Conservation (phyloP, 1,284 basidiomycete genomes). For the Trametes sp. region DNA sequence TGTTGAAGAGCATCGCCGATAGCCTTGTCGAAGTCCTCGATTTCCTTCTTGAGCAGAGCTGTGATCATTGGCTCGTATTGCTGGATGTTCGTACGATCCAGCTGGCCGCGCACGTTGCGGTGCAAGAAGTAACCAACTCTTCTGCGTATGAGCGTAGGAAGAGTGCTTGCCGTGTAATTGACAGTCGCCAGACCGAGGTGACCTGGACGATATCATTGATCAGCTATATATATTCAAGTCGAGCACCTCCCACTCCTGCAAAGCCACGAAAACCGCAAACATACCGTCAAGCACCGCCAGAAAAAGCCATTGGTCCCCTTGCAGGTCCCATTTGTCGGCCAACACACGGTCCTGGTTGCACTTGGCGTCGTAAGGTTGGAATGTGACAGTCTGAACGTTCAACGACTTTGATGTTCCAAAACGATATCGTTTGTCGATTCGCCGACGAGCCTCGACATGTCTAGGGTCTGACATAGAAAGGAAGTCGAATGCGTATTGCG, state of each 20-base stretch:
- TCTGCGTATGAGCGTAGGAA: no score
- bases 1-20: conserved; percentile 1
- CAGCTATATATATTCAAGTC: no score
- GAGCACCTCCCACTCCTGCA: no score
- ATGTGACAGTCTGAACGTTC: conserved; percentile 10
- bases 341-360: conserved; percentile 11
- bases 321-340: conserved; percentile 6
- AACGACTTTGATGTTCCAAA: background rate
- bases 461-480: no score
- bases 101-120: no score
- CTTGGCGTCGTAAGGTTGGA: conserved; percentile 8
- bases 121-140: no score
- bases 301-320: conserved; percentile 8
- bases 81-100: background rate
- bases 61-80: no score
- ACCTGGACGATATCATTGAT: no score
- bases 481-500: no score
- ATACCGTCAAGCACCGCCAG: background rate
- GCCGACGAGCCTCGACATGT: background rate
- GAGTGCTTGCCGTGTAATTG: background rate
- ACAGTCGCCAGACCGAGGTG: background rate
- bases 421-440: background rate
- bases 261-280: no score
- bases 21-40: conserved; percentile 6
- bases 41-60: background rate